Evolutionary conservation across 2,329 filamentous ascomycete species (phyloP).

Genomic region (Aspergillus sp.): DNA sequence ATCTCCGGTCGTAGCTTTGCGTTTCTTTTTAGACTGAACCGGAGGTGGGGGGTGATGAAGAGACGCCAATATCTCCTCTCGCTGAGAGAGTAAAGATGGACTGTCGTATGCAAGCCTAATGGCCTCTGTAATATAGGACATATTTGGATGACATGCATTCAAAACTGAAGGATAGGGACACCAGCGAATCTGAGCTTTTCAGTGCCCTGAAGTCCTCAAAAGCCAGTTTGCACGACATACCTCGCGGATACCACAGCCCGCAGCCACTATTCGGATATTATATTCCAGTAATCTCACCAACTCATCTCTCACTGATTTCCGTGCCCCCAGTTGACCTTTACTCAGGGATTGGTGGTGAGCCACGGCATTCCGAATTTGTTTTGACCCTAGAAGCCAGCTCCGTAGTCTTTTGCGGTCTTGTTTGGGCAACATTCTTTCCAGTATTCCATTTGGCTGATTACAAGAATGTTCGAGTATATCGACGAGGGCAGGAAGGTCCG

Average conservation of each 20-base stretch:
- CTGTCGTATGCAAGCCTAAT: not conserved
- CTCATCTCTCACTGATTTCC: not conserved
- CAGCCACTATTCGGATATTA: not conserved
- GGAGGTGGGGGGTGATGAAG: not conserved
- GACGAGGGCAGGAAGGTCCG: conserved; percentile 8
- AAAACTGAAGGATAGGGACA: not conserved
- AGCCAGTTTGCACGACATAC: too few relatives aligned
- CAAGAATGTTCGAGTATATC: not conserved
- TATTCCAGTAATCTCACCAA: not conserved
- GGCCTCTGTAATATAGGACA: not conserved
- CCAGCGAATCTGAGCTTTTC: not conserved
- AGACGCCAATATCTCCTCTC: not conserved
- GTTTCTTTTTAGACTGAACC: not conserved
- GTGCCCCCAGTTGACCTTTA: not conserved
- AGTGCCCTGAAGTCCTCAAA: too few relatives aligned
- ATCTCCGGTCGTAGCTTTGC: not conserved
- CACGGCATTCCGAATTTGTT: conserved; percentile 7
- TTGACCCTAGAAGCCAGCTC: not conserved
- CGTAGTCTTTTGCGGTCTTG: not conserved
- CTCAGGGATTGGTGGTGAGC: conserved; percentile 4
- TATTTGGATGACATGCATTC: too few relatives aligned
- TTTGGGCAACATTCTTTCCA: not conserved
- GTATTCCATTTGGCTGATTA: not conserved
- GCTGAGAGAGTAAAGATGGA: not conserved
- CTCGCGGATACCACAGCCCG: not conserved